phyloP scores from a whole-genome alignment of 352 stramenopile species.

The Pythium chondricola region DNA sequence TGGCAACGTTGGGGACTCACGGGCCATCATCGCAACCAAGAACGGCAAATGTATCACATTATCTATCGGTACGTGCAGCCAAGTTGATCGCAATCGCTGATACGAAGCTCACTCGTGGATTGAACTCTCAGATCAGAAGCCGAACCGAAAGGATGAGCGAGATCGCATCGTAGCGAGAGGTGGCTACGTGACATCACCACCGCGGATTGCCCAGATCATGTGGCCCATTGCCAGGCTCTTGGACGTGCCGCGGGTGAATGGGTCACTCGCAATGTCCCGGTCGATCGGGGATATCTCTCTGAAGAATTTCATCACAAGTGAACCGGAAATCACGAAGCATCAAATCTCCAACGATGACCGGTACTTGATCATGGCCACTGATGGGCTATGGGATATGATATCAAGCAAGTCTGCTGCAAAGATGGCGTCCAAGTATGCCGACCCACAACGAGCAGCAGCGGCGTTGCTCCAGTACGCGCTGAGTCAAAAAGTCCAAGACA shows the following conservation, averaged over 20 bases:
- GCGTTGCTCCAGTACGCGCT: constrained; percentile 58
- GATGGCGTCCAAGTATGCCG: constrained; percentile 36
- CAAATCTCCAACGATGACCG: constrained; percentile 46
- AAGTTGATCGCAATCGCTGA: background rate
- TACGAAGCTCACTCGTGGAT: background rate
- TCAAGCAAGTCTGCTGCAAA: constrained; percentile 58
- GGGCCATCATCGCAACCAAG: constrained; percentile 56
- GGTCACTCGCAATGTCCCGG: constrained; percentile 69
- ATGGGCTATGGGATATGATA: constrained; percentile 83
- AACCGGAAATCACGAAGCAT: constrained; percentile 70
- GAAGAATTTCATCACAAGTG: constrained; percentile 69
- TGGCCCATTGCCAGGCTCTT: constrained; percentile 75
- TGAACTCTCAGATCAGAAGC: constrained; percentile 61
- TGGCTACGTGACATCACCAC: constrained; percentile 54
- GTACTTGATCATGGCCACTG: constrained; percentile 74
- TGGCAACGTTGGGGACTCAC: constrained; percentile 81
- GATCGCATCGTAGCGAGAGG: constrained; percentile 65
- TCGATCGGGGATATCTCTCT: constrained; percentile 79
- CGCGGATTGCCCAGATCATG: constrained; percentile 56
- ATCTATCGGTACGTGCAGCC: constrained; percentile 33
- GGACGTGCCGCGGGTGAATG: constrained; percentile 79
- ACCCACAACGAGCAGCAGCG: constrained; percentile 52
- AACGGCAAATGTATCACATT: constrained; percentile 50
- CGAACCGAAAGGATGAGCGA: constrained; percentile 67
- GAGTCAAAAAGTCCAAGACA: constrained; percentile 52